Evolutionary conservation across 257 asterid genomes (phyloP), one percentile per base, ranked within the genome.

Genomic region (Henckelia pumila): DNA sequence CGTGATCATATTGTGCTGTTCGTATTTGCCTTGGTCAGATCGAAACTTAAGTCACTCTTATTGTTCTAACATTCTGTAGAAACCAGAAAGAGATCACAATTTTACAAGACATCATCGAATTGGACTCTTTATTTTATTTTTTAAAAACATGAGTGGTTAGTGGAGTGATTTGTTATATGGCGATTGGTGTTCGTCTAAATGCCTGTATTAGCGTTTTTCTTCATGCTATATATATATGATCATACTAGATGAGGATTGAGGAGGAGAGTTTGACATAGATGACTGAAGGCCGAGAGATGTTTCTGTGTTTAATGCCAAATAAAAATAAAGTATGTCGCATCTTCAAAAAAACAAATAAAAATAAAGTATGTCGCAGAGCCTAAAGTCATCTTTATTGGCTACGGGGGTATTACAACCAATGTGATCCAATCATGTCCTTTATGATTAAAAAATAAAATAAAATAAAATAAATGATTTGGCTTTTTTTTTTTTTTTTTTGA

Each of bases 131-230:
- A 1, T 47, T 47, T 4, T 47, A 5, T 21, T 4, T 47, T 17
- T 21, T 37, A 50, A 72, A 55, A 63, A 24, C 71, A 69, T 57
- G 76, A 61, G 56, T 72, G 28, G 68, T 57, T 74, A 61, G 56
- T 72, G 28, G 68, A 47, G 23, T 63, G 19, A 26, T 72, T n/a
- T 44, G 63, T 53, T 66, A 30, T 16, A 11, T 64, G 67, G 26
- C 70, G 59, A 32, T 40, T 44, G 47, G 23, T 70, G 79, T 73
- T 66, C 69, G 76, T 61, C 63, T 26, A 61, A 72, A 64, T 60
- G 50, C 56, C 55, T 33, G 16, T 23, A 2, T 9, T 10, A 32
- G 60, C n/a, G n/a, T n/a, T n/a, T n/a, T n/a, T n/a, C n/a, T n/a
- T n/a, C n/a, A n/a, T n/a, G n/a, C n/a, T n/a, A n/a, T n/a, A n/a